phyloP scores from a whole-genome alignment of 2,329 filamentous ascomycete genomes.

The Fusarium sp. region DNA sequence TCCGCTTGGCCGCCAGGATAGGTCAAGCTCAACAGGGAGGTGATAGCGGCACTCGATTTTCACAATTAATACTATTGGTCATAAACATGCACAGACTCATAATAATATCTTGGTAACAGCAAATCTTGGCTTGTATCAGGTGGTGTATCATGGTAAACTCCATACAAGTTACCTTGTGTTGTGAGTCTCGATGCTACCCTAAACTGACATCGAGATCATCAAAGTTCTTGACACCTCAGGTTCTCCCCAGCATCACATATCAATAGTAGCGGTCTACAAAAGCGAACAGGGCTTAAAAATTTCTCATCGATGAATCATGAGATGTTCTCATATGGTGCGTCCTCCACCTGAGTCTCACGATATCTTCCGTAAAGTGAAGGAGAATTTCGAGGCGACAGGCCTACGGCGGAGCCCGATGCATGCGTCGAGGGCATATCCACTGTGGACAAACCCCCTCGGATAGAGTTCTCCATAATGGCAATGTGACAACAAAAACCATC shows the following conservation, averaged over 20 bases:
- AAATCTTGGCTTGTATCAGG: conserved; percentile 3
- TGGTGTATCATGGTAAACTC: not conserved
- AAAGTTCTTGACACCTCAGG: not conserved
- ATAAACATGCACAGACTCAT: conserved; percentile 23
- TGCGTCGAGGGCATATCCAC: conserved; percentile 18
- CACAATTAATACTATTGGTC: conserved; percentile 13
- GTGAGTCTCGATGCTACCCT: conserved; percentile 17
- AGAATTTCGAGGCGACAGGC: not conserved
- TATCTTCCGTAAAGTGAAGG: conserved; percentile 6
- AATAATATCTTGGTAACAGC: not conserved
- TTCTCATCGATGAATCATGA: conserved; percentile 25
- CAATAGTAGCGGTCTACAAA: conserved; percentile 6
- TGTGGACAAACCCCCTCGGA: conserved; percentile 26
- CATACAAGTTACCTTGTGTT: not conserved
- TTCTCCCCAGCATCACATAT: not conserved
- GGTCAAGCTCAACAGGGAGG: conserved; percentile 15
- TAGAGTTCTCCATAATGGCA: conserved; percentile 14
- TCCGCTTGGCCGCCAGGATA: conserved; percentile 22
- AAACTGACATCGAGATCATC: conserved; percentile 1
- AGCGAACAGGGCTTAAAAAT: not conserved
- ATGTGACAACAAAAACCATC: conserved; percentile 2
- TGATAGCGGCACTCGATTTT: conserved; percentile 19
- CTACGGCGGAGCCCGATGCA: conserved; percentile 29
- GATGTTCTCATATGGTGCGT: not conserved
- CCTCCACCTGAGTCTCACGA: conserved; percentile 16